Evolutionary conservation across 495 filamentous ascomycete species (phyloP).

Genomic region (Talaromyces trachyspermus): DNA sequence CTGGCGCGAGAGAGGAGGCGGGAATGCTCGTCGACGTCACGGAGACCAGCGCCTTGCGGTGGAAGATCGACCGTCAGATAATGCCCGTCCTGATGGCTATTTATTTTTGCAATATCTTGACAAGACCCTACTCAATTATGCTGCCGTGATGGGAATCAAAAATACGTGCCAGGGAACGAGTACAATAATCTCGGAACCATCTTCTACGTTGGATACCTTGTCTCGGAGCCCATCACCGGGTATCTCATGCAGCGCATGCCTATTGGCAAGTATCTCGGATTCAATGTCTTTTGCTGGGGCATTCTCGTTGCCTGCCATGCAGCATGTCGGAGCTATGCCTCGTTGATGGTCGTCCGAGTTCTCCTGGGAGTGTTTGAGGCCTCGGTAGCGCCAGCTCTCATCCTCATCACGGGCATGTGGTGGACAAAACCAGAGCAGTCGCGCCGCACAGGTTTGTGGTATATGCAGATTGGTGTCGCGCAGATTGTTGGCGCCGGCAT

Average conservation of each 20-base stretch:
- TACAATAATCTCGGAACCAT: conserved; percentile 49
- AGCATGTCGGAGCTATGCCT: conserved; percentile 48
- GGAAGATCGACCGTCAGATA: too few species aligned
- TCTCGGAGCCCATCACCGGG: conserved; percentile 50
- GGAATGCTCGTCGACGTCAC: too few species aligned
- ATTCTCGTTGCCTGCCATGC: conserved; percentile 48
- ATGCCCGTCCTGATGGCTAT: too few species aligned
- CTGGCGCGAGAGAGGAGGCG: too few species aligned
- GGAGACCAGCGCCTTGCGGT: too few species aligned
- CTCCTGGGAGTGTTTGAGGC: conserved; percentile 65
- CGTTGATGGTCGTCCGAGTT: conserved; percentile 49
- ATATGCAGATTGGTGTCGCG: conserved; percentile 52
- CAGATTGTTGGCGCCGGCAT: conserved; percentile 50
- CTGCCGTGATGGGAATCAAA: too few species aligned
- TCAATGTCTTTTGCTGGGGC: conserved; percentile 59
- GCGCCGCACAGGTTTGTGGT: conserved; percentile 52
- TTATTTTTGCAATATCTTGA: too few species aligned
- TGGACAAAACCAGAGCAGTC: conserved; percentile 52
- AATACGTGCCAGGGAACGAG: too few species aligned
- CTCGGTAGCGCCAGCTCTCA: conserved; percentile 33
- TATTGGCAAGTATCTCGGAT: conserved; percentile 52
- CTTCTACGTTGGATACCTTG: conserved; percentile 48
- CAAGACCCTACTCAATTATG: too few species aligned
- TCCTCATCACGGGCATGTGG: conserved; percentile 38
- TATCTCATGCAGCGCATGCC: conserved; percentile 54